Percentiles rank a stretch among this genome's conserved stretches.
phyloP scores from a whole-genome alignment of 1,139 yeast species.

The Geotrichum australiense region DNA sequence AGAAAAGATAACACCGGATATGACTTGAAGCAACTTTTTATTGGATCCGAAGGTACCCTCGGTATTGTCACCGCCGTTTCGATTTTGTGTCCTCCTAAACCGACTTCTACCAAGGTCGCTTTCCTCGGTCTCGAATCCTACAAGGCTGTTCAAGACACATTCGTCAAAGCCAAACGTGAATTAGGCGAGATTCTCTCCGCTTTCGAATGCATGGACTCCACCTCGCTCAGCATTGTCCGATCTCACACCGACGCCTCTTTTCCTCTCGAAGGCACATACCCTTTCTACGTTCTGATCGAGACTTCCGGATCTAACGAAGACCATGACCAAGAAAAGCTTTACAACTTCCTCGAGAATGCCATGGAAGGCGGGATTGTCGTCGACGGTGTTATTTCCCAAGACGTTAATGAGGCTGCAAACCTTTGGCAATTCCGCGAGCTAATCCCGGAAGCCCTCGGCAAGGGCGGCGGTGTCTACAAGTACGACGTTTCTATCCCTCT shows the following conservation, averaged over 20 bases:
- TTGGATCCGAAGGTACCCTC: constrained; percentile 89
- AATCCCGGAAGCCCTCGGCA: constrained; percentile 81
- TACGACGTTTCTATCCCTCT: constrained; percentile 92
- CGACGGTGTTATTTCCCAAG: constrained; percentile 95
- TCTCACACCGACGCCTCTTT: constrained; percentile 44
- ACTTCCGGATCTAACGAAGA: constrained; percentile 90
- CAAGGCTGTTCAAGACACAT: constrained; percentile 76
- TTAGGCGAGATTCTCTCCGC: constrained; percentile 85
- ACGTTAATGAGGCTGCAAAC: constrained; percentile 68
- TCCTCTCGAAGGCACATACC: constrained; percentile 73
- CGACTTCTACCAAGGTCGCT: constrained; percentile 81
- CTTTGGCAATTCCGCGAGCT: constrained; percentile 96
- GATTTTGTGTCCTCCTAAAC: constrained; percentile 86
- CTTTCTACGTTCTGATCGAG: constrained; percentile 86
- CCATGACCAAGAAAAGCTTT: constrained; percentile 46
- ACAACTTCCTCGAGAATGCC: constrained; percentile 68
- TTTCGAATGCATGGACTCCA: constrained; percentile 87
- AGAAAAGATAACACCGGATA: constrained; percentile 94
- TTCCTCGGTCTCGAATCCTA: constrained; percentile 76
- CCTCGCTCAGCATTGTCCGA: constrained; percentile 62
- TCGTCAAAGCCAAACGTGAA: constrained; percentile 70
- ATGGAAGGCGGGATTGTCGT: constrained; percentile 79
- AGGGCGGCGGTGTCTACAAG: constrained; percentile 90
- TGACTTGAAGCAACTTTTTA: constrained; percentile 83
- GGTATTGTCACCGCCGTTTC: constrained; percentile 90